These are phyloP conservation scores for Phialophora macrospora DNA, from an alignment of 2,329 filamentous ascomycete species.

Conservation along the genomic window DNA sequence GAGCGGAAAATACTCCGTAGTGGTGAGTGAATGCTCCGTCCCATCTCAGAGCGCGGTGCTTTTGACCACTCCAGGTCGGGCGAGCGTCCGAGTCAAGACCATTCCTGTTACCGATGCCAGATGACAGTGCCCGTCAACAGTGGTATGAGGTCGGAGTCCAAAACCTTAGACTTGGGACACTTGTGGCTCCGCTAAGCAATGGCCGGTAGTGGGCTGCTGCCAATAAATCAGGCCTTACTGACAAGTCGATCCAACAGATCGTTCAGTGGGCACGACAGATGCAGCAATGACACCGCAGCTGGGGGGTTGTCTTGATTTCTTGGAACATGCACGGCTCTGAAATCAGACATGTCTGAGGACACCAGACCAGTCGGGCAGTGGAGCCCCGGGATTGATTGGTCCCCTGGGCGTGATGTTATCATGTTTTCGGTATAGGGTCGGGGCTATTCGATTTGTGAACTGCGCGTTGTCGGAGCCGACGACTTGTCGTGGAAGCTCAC, in stretches of 20 bases:
- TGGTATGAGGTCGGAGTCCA: neutral
- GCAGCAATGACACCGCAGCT: neutral
- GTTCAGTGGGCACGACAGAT: neutral
- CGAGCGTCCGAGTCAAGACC: neutral
- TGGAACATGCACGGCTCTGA: neutral
- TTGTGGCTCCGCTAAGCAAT: neutral
- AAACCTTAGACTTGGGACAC: neutral
- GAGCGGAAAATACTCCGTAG: neutral
- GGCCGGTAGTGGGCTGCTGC: neutral
- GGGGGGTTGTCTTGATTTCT: neutral
- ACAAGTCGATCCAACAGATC: neutral
- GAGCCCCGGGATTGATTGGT: neutral
- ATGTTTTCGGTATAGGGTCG: constrained; percentile 8
- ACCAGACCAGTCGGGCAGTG: too few species aligned
- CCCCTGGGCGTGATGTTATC: neutral
- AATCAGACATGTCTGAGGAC: neutral
- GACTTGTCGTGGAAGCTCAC: neutral
- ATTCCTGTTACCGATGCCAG: neutral
- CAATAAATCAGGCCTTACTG: neutral
- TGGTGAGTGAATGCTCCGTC: neutral
- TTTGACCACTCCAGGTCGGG: too few species aligned
- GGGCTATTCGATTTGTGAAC: neutral
- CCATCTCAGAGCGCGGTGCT: neutral
- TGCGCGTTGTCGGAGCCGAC: neutral
- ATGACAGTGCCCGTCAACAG: too few species aligned